Percentiles rank a stretch among this genome's conserved stretches.
These are phyloP conservation scores for Chytridium lagenaria DNA, from an alignment of 371 early-diverging fungal genomes.

Conservation along the genomic window DNA sequence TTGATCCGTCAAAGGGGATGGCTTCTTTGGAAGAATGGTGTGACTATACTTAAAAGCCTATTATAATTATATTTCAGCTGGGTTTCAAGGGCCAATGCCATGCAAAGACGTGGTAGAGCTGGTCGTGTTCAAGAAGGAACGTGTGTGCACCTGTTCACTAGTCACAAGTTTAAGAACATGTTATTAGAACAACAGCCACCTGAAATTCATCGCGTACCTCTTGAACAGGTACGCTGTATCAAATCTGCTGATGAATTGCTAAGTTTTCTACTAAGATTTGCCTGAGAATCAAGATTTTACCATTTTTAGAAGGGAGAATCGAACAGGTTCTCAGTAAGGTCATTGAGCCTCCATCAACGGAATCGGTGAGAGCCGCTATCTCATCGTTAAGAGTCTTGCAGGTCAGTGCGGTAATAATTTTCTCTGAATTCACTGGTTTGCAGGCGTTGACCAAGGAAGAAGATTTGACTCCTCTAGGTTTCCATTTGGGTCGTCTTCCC, in stretches of 20 bases:
- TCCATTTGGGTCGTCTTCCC: constrained; percentile 86
- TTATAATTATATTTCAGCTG: constrained; percentile 31
- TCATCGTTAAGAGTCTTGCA: constrained; percentile 37
- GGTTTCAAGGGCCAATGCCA: constrained; percentile 51
- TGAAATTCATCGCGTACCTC: constrained; percentile 79
- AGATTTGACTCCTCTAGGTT: constrained; percentile 86
- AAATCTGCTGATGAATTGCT: neutral
- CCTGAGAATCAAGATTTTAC: constrained; percentile 71
- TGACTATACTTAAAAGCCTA: neutral
- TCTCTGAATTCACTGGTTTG: neutral
- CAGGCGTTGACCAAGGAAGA: constrained; percentile 53
- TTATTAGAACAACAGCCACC: constrained; percentile 59
- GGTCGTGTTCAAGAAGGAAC: constrained; percentile 51
- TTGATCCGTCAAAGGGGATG: constrained; percentile 52
- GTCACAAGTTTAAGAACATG: constrained; percentile 36
- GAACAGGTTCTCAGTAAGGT: constrained; percentile 67
- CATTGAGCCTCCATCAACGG: constrained; percentile 74
- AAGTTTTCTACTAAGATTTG: constrained; percentile 45
- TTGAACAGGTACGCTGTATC: constrained; percentile 65
- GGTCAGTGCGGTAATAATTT: constrained; percentile 13
- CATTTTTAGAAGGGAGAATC: constrained; percentile 46
- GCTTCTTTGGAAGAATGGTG: constrained; percentile 49
- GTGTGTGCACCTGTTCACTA: constrained; percentile 51
- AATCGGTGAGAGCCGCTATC: constrained; percentile 65
- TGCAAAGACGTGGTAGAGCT: constrained; percentile 51